These are phyloP conservation scores for Malassezia furfur DNA, from an alignment of 1,284 basidiomycete species.

Conservation along the genomic window DNA sequence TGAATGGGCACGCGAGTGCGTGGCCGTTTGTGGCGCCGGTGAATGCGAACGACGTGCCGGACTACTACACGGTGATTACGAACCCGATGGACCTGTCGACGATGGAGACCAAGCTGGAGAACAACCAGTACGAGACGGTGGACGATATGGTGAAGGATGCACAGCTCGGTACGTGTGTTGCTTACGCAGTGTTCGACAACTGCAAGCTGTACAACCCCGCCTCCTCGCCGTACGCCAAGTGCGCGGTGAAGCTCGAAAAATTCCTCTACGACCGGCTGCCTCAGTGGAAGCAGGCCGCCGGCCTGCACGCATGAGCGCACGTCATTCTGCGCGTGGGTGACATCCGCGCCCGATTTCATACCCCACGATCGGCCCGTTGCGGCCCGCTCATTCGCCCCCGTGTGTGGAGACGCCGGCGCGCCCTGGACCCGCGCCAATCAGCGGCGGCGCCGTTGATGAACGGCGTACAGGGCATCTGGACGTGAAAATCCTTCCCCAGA, in stretches of 20 bases:
- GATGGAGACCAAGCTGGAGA: constrained; percentile 86
- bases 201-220: constrained; percentile 83
- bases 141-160: constrained; percentile 73
- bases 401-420: not conserved
- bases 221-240: constrained; percentile 71
- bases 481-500: too few species aligned
- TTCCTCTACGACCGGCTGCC: constrained; percentile 44
- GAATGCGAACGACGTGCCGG: constrained; percentile 68
- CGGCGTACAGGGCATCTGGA: too few species aligned
- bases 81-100: constrained; percentile 89
- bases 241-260: constrained; percentile 69
- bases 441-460: too few species aligned
- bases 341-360: constrained; percentile 5
- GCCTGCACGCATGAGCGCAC: not conserved
- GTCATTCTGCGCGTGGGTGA: not conserved
- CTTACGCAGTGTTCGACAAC: constrained; percentile 64
- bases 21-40: constrained; percentile 86
- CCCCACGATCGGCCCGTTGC: not conserved
- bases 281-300: constrained; percentile 14
- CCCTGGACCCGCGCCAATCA: too few species aligned
- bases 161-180: constrained; percentile 38
- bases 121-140: constrained; percentile 62
- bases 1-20: constrained; percentile 68
- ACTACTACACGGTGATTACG: constrained; percentile 84
- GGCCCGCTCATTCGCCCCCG: not conserved